Percentiles rank a stretch among this genome's conserved stretches.
phyloP scores from a whole-genome alignment of 441 rosid species.

The Euphorbia schlechtendalii region DNA sequence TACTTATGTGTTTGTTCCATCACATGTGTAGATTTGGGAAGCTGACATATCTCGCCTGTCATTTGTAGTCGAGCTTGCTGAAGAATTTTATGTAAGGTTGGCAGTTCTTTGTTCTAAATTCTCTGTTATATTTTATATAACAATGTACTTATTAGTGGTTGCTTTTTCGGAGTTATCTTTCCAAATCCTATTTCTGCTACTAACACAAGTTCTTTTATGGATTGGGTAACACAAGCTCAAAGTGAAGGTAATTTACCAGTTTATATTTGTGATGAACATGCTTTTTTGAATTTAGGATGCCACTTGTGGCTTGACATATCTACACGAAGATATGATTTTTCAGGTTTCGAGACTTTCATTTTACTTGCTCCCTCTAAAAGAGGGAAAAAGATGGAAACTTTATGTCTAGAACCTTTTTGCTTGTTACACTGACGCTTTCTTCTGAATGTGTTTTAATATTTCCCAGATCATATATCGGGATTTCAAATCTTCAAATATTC shows the following conservation, averaged over 20 bases:
- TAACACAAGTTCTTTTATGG: constrained; percentile 34
- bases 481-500: constrained; percentile 89
- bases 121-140: neutral
- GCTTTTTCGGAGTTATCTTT: constrained; percentile 10
- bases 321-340: constrained; percentile 88
- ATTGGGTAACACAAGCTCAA: constrained; percentile 40
- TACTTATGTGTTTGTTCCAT: constrained; percentile 15
- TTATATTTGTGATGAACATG: constrained; percentile 7
- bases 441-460: constrained; percentile 6
- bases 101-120: constrained; percentile 24
- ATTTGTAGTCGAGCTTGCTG: constrained; percentile 98
- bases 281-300: constrained; percentile 27
- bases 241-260: constrained; percentile 73
- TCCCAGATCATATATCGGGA: constrained; percentile 79
- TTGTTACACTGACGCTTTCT: neutral
- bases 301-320: constrained; percentile 54
- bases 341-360: constrained; percentile 42
- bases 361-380: neutral
- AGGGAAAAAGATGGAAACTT: neutral
- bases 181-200: constrained; percentile 8
- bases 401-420: neutral
- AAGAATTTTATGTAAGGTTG: constrained; percentile 98
- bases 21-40: constrained; percentile 71
- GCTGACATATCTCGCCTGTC: constrained; percentile 97
- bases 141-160: constrained; percentile 12